Base-by-base conservation (phyloP, 495 filamentous ascomycete genomes). In the Parmelia sp. region DNA sequence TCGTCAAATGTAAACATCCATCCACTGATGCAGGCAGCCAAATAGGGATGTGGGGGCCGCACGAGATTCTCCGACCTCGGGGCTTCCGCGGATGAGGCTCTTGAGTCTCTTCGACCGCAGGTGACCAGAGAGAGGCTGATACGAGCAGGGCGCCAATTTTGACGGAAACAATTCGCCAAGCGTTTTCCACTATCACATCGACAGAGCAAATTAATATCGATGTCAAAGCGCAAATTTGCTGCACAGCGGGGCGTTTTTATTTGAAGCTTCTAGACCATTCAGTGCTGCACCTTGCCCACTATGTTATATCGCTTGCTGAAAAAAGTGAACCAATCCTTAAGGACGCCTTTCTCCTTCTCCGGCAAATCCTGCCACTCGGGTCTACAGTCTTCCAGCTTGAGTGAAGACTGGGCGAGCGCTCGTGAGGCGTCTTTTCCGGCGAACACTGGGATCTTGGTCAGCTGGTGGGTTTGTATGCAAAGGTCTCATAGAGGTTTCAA, bases 291-390 rank as follows among this genome's bases (percentile, higher is more conserved):
- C 73, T 84, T 84, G 39, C 94, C 94, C 47, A 97, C 87, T 62
- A 97, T 84, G 70, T 93, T 96, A 73, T 98, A 98, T 47, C 94
- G 81, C 77, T 97, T 98, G 69, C 86, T 88, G 78, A 97, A 98
- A 78, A 96, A 98, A 5, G 88, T 95, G 60, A 84, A 86, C 94
- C 94, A 99, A 71, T 97, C 95, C 29, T 90, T 80, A 47, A 99
- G 78, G 19, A 88, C 85, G 33, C 79, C 82, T 78, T 96, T 91
- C 73, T 96, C 86, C 76, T 92, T 91, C n/a, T 96, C 92, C 27
- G 76, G 75, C 53, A 99, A 79, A 71, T 94, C 90, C 62, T 86
- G 79, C 90, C 91, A 97, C 36, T 96, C 88, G 2, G 95, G 79
- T 23, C 76, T 77, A 68, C 90, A 92, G 70, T 97, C 91, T 70